A percentile compares a stretch with the other conserved stretches of the same genome.
These are phyloP conservation scores for Kwoniella shivajii DNA, from an alignment of 1,284 basidiomycete genomes.

Conservation along the genomic window DNA sequence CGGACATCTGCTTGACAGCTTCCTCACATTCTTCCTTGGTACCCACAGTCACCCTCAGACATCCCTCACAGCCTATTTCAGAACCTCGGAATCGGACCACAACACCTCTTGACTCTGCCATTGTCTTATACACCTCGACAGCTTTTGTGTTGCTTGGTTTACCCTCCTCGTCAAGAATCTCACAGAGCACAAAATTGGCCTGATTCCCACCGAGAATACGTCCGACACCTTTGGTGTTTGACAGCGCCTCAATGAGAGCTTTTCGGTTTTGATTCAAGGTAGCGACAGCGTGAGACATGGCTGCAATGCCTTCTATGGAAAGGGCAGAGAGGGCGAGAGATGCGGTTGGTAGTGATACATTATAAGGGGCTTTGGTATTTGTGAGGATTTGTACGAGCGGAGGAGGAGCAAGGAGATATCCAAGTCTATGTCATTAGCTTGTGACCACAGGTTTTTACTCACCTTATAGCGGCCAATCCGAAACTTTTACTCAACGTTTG, in stretches of 20 bases:
- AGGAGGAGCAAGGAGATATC: constrained; percentile 86
- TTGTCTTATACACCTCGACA: constrained; percentile 71
- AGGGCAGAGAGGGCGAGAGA: constrained; percentile 78
- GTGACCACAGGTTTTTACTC: constrained; percentile 29
- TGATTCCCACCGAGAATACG: constrained; percentile 75
- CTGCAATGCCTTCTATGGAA: constrained; percentile 63
- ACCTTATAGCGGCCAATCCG: constrained; percentile 93
- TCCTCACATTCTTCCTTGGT: constrained; percentile 74
- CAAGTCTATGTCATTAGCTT: constrained; percentile 63
- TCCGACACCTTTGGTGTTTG: constrained; percentile 66
- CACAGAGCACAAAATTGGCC: constrained; percentile 89
- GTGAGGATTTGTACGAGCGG: constrained; percentile 86
- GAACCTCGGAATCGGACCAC: constrained; percentile 88
- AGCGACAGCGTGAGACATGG: constrained; percentile 69
- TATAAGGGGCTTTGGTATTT: constrained; percentile 98
- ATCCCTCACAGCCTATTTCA: constrained; percentile 85
- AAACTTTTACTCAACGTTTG: constrained; percentile 97
- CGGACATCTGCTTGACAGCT: constrained; percentile 53
- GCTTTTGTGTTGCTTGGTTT: constrained; percentile 72
- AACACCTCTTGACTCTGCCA: constrained; percentile 83
- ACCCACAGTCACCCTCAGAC: constrained; percentile 88
- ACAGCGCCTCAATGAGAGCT: constrained; percentile 60
- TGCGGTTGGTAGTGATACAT: constrained; percentile 89
- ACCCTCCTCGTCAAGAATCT: constrained; percentile 64
- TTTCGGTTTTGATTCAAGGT: constrained; percentile 66